Base-by-base conservation (phyloP, 2,329 filamentous ascomycete species). In the Trichoderma hamatum region DNA sequence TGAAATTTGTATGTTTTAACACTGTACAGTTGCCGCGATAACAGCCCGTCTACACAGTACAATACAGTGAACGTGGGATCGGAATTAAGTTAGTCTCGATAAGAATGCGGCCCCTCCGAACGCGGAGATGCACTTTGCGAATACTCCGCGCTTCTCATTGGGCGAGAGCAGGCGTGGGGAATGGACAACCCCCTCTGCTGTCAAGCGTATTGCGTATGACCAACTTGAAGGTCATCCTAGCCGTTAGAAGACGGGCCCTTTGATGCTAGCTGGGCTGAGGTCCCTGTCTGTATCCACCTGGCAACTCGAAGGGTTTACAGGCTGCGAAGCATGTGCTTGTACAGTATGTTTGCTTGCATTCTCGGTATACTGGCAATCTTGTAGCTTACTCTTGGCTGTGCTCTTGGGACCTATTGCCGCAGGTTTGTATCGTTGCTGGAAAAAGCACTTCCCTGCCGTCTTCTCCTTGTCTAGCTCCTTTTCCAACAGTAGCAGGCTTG, bases 81-180 rank as follows among this genome's bases (percentile, higher is more conserved):
- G 28, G 46, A 36, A 51, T 56, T 28, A 49, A 16, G 39, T 43
- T 61, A 62, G 68, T 62, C 67, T 70, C 64, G 68, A 70, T 69
- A 69, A 54, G 55, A 56, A 52, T n/a, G 36, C 24, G 19, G 58
- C 63, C 36, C 36, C 62, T 70, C 68, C 68, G 68, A 70, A 49
- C 30, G 68, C 68, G 68, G 68, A 70, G 68, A 61, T 49, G 63
- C 55, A 58, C 16, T 56, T 65, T 46, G 19, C 36, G 54, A 39
- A 34, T 67, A 51, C 13, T 58, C 28, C 14, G 16, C 24, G 64
- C n/a, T 24, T 58, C 39, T 59, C 54, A 67, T 67, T 67, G 64
- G 63, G 32, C 49, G 30, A 16, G 11, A 14, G 6, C 39, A 43
- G 39, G 9, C 43, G 30, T 49, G 11, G 10, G 39, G 58, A n/a